phyloP scores from a whole-genome alignment of 805 yeast genomes.

The Spathaspora hagerdaliae region DNA sequence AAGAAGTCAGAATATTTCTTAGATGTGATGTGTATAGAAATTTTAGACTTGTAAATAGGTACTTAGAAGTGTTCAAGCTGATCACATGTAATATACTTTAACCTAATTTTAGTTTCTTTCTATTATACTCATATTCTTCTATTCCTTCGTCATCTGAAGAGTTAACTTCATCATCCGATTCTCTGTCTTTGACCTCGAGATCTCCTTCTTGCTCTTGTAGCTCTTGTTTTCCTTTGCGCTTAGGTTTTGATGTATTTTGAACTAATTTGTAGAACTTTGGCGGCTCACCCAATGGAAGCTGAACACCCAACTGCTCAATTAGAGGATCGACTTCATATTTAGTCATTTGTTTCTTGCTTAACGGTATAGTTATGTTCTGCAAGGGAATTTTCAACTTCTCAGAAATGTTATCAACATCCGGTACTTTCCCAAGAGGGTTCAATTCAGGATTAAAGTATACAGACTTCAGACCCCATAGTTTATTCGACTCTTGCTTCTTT shows the following conservation, averaged over 20 bases:
- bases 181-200: slow-evolving; percentile 2
- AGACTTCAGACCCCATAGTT: slow-evolving; percentile 44
- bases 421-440: slow-evolving; percentile 58
- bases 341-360: slow-evolving; percentile 11
- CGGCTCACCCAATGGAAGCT: slow-evolving; percentile 38
- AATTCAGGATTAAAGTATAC: slow-evolving; percentile 64
- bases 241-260: slow-evolving; percentile 21
- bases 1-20: too few species aligned
- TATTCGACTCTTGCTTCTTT: slow-evolving; percentile 14
- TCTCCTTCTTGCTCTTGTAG: not conserved
- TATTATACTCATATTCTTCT: not conserved
- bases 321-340: slow-evolving; percentile 25
- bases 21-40: not conserved
- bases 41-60: slow-evolving; percentile 1
- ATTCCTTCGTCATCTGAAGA: slow-evolving; percentile 1
- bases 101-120: not conserved
- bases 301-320: slow-evolving; percentile 22
- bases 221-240: not conserved
- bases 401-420: slow-evolving; percentile 20
- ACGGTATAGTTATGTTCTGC: slow-evolving; percentile 29
- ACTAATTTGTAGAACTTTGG: slow-evolving; percentile 46
- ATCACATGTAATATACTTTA: not conserved
- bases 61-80: not conserved
- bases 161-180: slow-evolving; percentile 2
- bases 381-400: slow-evolving; percentile 8